Evolutionary conservation across 1,284 basidiomycete species (phyloP), one percentile per base, ranked within the genome.

Genomic region (Ganoderma sinense): DNA sequence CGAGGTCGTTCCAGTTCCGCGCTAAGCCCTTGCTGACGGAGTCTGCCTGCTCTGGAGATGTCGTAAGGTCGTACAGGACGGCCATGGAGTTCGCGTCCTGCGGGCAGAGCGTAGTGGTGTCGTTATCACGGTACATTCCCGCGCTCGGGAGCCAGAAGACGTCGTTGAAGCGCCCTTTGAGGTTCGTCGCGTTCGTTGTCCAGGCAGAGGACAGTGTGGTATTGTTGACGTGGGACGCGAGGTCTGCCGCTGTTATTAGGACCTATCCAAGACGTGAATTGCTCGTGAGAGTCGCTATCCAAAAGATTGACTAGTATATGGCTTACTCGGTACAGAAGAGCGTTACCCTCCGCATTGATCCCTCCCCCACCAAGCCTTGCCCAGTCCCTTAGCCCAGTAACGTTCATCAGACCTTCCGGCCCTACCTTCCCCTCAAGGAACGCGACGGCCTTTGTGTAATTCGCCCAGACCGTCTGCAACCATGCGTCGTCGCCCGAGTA

Each of bases 71-170:
- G 78, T 84, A 88, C n/a, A 87, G 69, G 3, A 88, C 78, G 0
- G 86, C 86, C 65, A 87, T 80, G 4, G 85, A 83, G 74, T 88
- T 88, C 8, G 84, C 86, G 69, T 88, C 86, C 70, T 88, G 86
- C 1, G 86, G 86, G 55, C 81, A 80, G 18, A 88, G 78, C 23
- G 81, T 81, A 20, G 83, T 83, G 48, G 80, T 80, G 14, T 75
- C 73, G 73, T 86, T 87, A 75, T 88, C 86, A 16, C 82, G 80
- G 74, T 84, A 88, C 82, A 87, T 77, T 4, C 86, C 86, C 20
- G 75, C 80, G 13, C 69, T 67, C 0, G 78, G 77, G 56, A 84
- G 80, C 86, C 86, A 87, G 67, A 87, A 82, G 2, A 82, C 77
- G 2, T 76, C 71, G 75, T 87, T 87, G 76, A 80, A 86, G 1